Evolutionary conservation across 2,329 filamentous ascomycete genomes (phyloP).

Genomic region (Monosporascus sp.): DNA sequence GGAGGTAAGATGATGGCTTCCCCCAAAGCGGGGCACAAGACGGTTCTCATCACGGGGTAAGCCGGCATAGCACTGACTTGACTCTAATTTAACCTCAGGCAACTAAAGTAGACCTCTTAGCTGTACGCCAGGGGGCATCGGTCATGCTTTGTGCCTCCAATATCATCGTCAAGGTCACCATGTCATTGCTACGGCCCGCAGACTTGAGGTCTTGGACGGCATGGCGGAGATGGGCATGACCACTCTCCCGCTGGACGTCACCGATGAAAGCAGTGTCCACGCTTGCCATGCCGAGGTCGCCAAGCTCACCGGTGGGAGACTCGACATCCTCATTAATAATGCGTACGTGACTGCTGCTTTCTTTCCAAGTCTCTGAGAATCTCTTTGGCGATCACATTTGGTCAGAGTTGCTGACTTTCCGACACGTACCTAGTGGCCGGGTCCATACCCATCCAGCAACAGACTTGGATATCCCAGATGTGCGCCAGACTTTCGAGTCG

Average conservation of each 20-base stretch:
- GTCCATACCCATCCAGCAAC: conserved; percentile 47
- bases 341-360: conserved; percentile 40
- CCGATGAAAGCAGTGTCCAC: conserved; percentile 44
- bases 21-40: conserved; percentile 15
- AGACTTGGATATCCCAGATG: conserved; percentile 47
- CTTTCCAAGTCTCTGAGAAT: no score
- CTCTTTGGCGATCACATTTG: no score
- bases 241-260: conserved; percentile 49
- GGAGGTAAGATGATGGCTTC: no score
- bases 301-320: conserved; percentile 43
- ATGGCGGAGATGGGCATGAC: conserved; percentile 44
- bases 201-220: conserved; percentile 40
- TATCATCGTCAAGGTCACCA: conserved; percentile 48
- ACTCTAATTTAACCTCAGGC: conserved; percentile 1
- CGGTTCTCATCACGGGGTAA: conserved; percentile 18
- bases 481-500: conserved; percentile 49
- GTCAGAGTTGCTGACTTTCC: not conserved
- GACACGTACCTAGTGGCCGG: conserved; percentile 35
- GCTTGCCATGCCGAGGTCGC: conserved; percentile 41
- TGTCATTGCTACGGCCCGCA: conserved; percentile 53
- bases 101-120: conserved; percentile 25
- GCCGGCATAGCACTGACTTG: not conserved
- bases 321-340: conserved; percentile 57
- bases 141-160: conserved; percentile 47
- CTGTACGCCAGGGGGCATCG: conserved; percentile 55